Evolutionary conservation across 805 yeast genomes (phyloP), one percentile per base, ranked within the genome.

Genomic region (Kluyveromyces aestuarii): DNA sequence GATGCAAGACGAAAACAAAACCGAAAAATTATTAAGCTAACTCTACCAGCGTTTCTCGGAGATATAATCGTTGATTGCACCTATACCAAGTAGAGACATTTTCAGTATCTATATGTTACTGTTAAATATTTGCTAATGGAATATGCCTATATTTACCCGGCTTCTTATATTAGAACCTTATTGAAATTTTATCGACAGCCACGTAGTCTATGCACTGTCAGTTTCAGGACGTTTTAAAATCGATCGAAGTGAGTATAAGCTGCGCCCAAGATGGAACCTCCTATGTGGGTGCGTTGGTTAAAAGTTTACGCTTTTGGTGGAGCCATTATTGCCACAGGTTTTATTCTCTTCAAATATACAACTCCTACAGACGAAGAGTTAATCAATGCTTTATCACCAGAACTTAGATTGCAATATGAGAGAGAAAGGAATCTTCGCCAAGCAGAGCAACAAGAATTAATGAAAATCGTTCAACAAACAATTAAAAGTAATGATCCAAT

Each of bases 321-420:
- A n/a, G 75, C 79, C 17, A 79, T 88, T 17, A 71, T 87, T 2
- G 87, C 83, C 6, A 58, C 79, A 0, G 98, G 97, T n/a, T 77
- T 81, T 0, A 55, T 86, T 6, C 69, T 84, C 16, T 83, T 69
- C 69, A 84, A 81, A 53, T 85, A 79, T 64, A 80, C 90, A 0
- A 82, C 88, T 0, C 98, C 98, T 2, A 77, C 90, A 1, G 95
- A 87, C 55, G 96, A 88, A 57, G 77, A 90, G 60, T 66, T 90
- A 43, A 74, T 89, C 39, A 79, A 81, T 0, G 67, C 75, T 45
- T 73, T 89, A 54, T 84, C 95, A 7, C 96, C 98, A 1, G 96
- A 90, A 61, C 70, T 89, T 41, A 73, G 87, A 53, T 81, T 80
- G 18, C 83, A 85, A 51, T 87, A 86, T 63, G 89, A 83, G 55